These are phyloP conservation scores for Diplodia intermedia DNA, from an alignment of 2,329 filamentous ascomycete genomes.

Conservation along the genomic window DNA sequence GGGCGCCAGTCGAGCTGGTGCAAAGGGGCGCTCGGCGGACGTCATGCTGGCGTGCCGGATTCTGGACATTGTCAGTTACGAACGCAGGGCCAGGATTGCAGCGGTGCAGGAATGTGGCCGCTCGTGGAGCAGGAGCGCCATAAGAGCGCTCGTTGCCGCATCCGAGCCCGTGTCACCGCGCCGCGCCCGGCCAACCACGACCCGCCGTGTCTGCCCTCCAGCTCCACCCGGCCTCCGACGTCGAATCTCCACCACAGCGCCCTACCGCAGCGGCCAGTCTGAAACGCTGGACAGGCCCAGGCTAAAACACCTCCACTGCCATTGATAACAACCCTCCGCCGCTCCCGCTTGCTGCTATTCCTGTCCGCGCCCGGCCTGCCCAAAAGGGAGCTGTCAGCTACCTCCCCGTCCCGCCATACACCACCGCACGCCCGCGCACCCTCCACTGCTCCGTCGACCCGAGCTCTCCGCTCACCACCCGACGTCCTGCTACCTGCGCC, in stretches of 20 bases:
- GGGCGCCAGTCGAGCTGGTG: too few relatives aligned
- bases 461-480: not conserved
- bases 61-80: too few relatives aligned
- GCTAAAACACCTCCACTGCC: slow-evolving; percentile 13
- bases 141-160: not conserved
- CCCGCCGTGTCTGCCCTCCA: slow-evolving; percentile 2
- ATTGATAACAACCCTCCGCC: slow-evolving; percentile 8
- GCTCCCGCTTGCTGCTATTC: slow-evolving; percentile 7
- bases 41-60: not conserved
- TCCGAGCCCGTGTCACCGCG: slow-evolving; percentile 2
- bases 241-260: slow-evolving; percentile 6
- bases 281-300: slow-evolving; percentile 17
- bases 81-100: not conserved
- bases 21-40: not conserved
- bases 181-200: slow-evolving; percentile 9
- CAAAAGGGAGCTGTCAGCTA: slow-evolving; percentile 1
- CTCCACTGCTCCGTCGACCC: not conserved
- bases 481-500: not conserved
- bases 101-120: not conserved
- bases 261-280: slow-evolving; percentile 5
- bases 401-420: not conserved
- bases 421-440: too few relatives aligned
- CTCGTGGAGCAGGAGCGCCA: not conserved
- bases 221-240: slow-evolving; percentile 4
- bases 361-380: not conserved